Conservation (phyloP, 805 yeast genomes). For the Saccharomycopsis fermentans region DNA sequence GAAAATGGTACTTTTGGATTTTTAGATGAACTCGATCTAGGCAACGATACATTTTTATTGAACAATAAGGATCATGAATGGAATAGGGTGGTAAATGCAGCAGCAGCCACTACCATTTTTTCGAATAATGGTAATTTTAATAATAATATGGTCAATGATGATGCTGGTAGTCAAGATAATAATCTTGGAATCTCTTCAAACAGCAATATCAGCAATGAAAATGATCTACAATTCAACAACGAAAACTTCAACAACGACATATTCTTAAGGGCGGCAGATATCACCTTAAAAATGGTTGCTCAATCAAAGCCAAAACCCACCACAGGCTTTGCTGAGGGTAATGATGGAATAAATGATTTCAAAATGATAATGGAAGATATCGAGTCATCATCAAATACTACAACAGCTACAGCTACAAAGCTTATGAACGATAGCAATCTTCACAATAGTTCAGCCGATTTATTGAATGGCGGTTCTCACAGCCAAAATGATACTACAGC, state of each 20-base stretch:
- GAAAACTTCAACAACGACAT: conserved; percentile 9
- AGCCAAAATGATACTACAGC: neutral
- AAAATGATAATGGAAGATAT: neutral
- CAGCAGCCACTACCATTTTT: neutral
- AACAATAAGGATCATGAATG: neutral
- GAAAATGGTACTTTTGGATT: neutral
- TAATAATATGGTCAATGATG: neutral
- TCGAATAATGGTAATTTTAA: neutral
- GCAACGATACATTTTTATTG: neutral
- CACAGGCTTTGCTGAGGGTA: neutral
- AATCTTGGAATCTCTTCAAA: neutral
- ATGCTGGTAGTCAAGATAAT: neutral
- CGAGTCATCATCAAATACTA: neutral
- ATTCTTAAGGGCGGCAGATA: conserved; percentile 18
- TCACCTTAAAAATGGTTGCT: conserved; percentile 17
- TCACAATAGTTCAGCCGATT: neutral
- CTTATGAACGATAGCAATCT: neutral
- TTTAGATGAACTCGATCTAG: neutral
- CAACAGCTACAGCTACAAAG: neutral
- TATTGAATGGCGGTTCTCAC: neutral
- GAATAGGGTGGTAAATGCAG: neutral
- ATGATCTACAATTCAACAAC: neutral
- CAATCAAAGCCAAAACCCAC: conserved; percentile 3
- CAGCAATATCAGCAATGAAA: neutral
- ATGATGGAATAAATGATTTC: neutral